phyloP scores from a whole-genome alignment of 352 stramenopile genomes.

The Phytophthora multivora region DNA sequence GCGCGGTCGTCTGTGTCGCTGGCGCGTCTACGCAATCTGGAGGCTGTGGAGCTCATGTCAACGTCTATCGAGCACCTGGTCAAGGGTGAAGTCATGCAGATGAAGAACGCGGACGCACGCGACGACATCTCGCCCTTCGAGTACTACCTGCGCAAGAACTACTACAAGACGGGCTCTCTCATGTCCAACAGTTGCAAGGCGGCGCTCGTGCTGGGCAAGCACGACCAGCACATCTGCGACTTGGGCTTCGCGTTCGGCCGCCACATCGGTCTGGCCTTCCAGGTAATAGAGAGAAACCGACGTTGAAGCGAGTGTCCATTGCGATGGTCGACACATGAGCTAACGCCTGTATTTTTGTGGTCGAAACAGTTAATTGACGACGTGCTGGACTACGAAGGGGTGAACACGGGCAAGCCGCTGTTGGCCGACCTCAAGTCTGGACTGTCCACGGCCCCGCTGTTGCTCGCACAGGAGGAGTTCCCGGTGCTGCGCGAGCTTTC shows the following conservation, averaged over 20 bases:
- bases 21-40: conserved; percentile 93
- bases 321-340: conserved; percentile 17
- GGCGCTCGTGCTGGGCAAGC: conserved; percentile 92
- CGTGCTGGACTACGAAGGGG: conserved; percentile 98
- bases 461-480: conserved; percentile 96
- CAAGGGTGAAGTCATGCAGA: conserved; percentile 99
- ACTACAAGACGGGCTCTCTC: conserved; percentile 99
- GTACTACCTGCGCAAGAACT: conserved; percentile 98
- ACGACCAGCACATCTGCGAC: conserved; percentile 82
- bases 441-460: conserved; percentile 96
- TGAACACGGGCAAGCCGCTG: conserved; percentile 93
- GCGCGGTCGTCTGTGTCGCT: conserved; percentile 96
- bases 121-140: conserved; percentile 89
- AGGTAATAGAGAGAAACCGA: conserved; percentile 73
- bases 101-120: conserved; percentile 87
- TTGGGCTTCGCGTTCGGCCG: conserved; percentile 97
- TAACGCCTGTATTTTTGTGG: conserved; percentile 7
- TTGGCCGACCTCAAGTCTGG: conserved; percentile 96
- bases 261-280: conserved; percentile 97
- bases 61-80: conserved; percentile 99
- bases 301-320: conserved; percentile 16
- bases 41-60: conserved; percentile 98
- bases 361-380: conserved; percentile 94
- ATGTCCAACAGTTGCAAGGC: conserved; percentile 98
- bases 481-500: conserved; percentile 90